Base-by-base conservation (phyloP, 345 rosid species). In the Gossypium mustelinum region DNA sequence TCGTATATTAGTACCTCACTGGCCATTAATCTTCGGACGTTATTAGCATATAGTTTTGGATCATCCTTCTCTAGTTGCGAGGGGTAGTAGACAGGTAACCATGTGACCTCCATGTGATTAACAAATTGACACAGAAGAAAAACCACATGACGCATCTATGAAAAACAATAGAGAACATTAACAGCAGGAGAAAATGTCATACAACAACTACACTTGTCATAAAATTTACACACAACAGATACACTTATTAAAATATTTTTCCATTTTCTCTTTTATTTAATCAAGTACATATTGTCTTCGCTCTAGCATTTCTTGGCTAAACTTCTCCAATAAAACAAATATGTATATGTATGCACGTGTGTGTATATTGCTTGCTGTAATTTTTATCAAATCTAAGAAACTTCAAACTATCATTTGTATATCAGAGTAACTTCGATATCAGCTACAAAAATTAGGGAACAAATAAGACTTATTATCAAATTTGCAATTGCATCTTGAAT, bases 41-140 rank as follows among this genome's bases (percentile, higher is more conserved):
- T 93, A 80, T 81, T 84, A 69, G 98, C 94, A 86, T 86, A 93
- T 18, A 91, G 87, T 83, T 91, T 93, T n/a, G 97, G 87, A 79
- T 95, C 90, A 76, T 87, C 91, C 75, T 89, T 91, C 89, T 95
- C 99, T 85, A 88, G 89, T 72, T 93, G 91, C 50, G 97, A 88
- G 1, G 99, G 99, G 82, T 82, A 79, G 91, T 95, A 95, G 66
- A 90, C 87, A 74, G 98, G 94, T 77, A 93, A 85, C 65, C 83
- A 82, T 39, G 79, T 82, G 55, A 93, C 97, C 81, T 93, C 98
- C 68, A 95, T 75, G 85, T 87, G 86, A 82, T 95, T 95, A 70
- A 89, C 79, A 27, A 95, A 89, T 76, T 95, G 99, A 81, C 97
- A 93, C 8, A 95, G 86, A 73, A 95, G 98, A 73, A 90, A 85